Base-by-base conservation (phyloP, 2,329 filamentous ascomycete genomes). In the Sarocladiaceae sp. region DNA sequence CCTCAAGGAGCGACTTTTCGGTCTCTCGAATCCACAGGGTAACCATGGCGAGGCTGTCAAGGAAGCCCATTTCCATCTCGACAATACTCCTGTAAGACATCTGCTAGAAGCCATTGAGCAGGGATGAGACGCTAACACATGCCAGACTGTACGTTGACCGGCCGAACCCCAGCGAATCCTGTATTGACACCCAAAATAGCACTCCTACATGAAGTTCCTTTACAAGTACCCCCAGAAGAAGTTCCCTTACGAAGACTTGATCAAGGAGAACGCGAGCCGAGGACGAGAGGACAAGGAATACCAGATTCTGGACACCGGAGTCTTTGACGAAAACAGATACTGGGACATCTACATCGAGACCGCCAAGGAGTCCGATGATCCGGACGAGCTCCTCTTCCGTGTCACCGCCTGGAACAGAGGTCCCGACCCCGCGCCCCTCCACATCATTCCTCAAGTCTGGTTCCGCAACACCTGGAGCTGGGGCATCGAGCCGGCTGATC, bases 281-380 rank as follows among this genome's bases (percentile, higher is more conserved):
- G 75, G 76, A 45, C 87, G 83, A 62, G 62, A 81, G 54, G 90
- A 96, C 51, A 78, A 78, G 39, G 91, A 97, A 61, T 97, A 95
- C 66, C 91, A 96, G 62, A 79, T 97, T 45, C 74, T 89, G 45
- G 91, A 97, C 61, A 95, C 90, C 0, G 88, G 85, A 33, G 73
- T 84, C 43, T 97, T 97, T 59, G 80, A 93, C 40, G 87, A 96
- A 40, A 78, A 95, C 66, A 74, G 83, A 51, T 97, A 97, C 69
- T 97, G 90, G 86, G 91, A 97, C 61, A 95, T 96, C 55, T 85
- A 90, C 60, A 96, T 97, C 51, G 91, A 97, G 68, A 94, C 87
- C 6, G 91, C 90, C 47, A 97, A 97, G 67, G 91, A 96, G 61
- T 76, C 78, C n/a, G 82, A 95, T 49, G 85, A 96, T 55, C 83